Evolutionary conservation across 768 basidiomycete species (phyloP), one percentile per base, ranked within the genome.

Genomic region (Lactifluus pinguis): DNA sequence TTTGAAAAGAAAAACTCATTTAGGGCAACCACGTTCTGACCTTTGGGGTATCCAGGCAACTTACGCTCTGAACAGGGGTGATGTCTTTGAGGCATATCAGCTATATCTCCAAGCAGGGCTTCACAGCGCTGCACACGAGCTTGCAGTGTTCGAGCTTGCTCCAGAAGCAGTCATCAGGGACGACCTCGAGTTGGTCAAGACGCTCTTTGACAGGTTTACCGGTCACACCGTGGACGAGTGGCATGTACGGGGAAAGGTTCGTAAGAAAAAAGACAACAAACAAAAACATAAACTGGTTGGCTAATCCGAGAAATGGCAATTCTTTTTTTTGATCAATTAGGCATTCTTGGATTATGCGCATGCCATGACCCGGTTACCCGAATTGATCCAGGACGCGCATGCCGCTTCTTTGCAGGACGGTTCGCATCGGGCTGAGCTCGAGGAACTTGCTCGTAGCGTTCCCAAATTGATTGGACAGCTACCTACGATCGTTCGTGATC

Each of bases 141-240:
- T 98, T 47, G 89, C 90, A n/a, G 78, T 95, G 34, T 72, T 78
- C n/a, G 86, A 94, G 61, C 80, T 99, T 8, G 91, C 89, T 6
- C 90, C 92, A 1, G 95, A 98, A 65, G 91, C 87, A 0, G 77
- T 97, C 57, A 78, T 98, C 34, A 76, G 75, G 21, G 70, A 76
- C 47, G 78, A 80, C 66, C 65, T 79, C 8, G 80, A 79, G 2
- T 76, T 95, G 13, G 73, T 97, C 25, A 76, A 76, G 39, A 77
- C 78, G n/a, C 71, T 98, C 25, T 90, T 98, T 66, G 76, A 74
- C 53, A 78, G 78, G 9, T 84, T 98, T 65, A 76, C 75, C 25
- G 80, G 78, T 11, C 76, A 77, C 42, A 70, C 76, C 2, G 79
- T 95, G 10, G 82, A 83, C 47, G 83, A 83, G 9, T 97, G 95